These are phyloP conservation scores for Hypoxylon sp. DNA, from an alignment of 2,329 filamentous ascomycete species.

Conservation along the genomic window DNA sequence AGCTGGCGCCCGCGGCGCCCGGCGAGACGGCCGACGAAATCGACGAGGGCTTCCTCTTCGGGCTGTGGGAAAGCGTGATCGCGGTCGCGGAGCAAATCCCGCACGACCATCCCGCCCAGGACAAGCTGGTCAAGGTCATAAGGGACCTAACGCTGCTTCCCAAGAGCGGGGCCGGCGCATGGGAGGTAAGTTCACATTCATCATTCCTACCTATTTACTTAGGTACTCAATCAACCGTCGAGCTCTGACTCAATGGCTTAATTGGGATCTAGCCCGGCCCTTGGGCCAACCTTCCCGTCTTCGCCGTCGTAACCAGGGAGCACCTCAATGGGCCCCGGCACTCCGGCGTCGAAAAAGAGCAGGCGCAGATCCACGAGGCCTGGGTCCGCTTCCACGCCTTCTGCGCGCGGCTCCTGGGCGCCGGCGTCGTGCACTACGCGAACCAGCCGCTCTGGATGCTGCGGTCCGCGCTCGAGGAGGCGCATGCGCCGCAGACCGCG, in stretches of 20 bases:
- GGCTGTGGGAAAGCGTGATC: constrained; percentile 44
- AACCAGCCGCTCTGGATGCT: constrained; percentile 48
- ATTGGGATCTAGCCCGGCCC: constrained; percentile 35
- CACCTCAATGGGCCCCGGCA: constrained; percentile 36
- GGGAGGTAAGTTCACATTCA: constrained; percentile 44
- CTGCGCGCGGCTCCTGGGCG: constrained; percentile 43
- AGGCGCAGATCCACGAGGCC: constrained; percentile 12
- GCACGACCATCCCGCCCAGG: constrained; percentile 43
- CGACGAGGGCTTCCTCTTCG: constrained; percentile 44
- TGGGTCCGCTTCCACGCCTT: constrained; percentile 49
- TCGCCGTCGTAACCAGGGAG: constrained; percentile 43
- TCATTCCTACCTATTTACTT: too few relatives aligned
- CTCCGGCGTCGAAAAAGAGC: constrained; percentile 30
- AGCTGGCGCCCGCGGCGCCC: constrained; percentile 13
- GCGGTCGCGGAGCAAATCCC: constrained; percentile 45
- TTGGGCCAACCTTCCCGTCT: constrained; percentile 47
- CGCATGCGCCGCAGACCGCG: constrained; percentile 7
- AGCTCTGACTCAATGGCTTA: constrained; percentile 23
- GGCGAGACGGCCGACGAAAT: constrained; percentile 25
- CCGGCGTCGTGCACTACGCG: constrained; percentile 36
- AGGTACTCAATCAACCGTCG: too few relatives aligned
- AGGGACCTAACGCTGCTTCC: constrained; percentile 45
- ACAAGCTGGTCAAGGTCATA: constrained; percentile 46
- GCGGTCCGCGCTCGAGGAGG: constrained; percentile 45
- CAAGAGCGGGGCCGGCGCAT: constrained; percentile 42